Base-by-base conservation (phyloP, 2,329 filamentous ascomycete genomes). In the Colletotrichum endophyticum region DNA sequence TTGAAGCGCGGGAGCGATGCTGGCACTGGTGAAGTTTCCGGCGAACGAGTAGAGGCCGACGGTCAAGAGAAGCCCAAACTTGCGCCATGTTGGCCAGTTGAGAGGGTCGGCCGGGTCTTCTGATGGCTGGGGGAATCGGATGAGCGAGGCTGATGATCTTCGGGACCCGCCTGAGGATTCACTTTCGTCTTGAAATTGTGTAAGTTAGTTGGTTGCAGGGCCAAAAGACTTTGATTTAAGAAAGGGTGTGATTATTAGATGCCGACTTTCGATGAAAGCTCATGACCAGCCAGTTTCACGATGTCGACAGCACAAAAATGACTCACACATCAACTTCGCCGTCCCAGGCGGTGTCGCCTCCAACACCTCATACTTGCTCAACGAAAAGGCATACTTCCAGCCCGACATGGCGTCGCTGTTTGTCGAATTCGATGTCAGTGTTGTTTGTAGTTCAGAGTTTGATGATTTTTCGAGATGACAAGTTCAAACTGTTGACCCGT, bases 41-140 rank as follows among this genome's bases (percentile, higher is more conserved):
- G 79, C 73, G 15, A 86, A 86, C 2, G 82, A 82, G 72, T 84
- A 86, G 3, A 83, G 34, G 0, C 83, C 81, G 4, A 79, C 80
- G 3, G 80, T 77, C 8, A 79, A 3, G 15, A 86, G 75, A 1
- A 82, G 79, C 2, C 78, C 74, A 1, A 80, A 19, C 72, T 85
- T 86, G 6, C 81, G 79, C 84, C 84, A 85, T 1, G 63, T 44
- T 0, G 81, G 63, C 78, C 82, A 85, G 72, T 85, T 86, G 16
- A 86, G 77, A 3, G 85, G 85, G 66, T 86, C 85, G 8, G 80
- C 80, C 7, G 85, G 84, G 57, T 85, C 83, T 0, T 79, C 56
- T 1, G 81, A 80, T 0, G 83, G 81, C 11, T 76, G 34, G 2
- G 83, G 82, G 63, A 76, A 79, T 28, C 77, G 75, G 19, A 78